Evolutionary conservation across 768 basidiomycete genomes (phyloP), one percentile per base, ranked within the genome.

Genomic region (Russula griseocarnosa): DNA sequence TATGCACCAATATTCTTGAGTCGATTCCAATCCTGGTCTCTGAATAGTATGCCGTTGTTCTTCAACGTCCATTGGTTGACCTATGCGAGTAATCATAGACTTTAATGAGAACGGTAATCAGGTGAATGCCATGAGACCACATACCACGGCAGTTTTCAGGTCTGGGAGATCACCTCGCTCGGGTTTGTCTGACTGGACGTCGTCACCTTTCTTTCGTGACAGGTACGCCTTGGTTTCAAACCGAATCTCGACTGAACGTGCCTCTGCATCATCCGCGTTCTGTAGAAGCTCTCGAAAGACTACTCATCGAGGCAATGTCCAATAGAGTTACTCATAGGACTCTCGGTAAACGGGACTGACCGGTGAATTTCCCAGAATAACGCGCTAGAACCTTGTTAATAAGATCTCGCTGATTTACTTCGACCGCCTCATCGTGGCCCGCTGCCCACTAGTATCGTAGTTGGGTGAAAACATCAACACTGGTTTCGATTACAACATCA

Each of bases 341-440:
- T 30, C 14, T 34, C 11, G 44, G 8, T n/a, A 26, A 30, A 22
- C 36, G 7, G 20, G 8, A 55, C 77, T 62, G 55, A 85, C 82
- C 84, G 5, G 94, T 96, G 69, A 94, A 92, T 77, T 97, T 94
- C 57, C 92, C 95, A 14, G 90, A 92, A 76, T 99, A 99, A 28
- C 96, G 81, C 9, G 96, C 94, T n/a, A 99, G 84, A 26, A 98
- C 92, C 76, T 94, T 98, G 80, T 97, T 95, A 60, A 98, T 95
- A 61, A 97, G 79, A n/a, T 93, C 94, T 22, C 95, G 83, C 73
- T 96, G 94, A 74, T 96, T 96, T 53, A 96, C 94, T 75, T 95
- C 89, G 0, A 94, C 88, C 0, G 87, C 83, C 70, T 91, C 90
- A 70, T 91, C 90, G 67, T 86, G 80, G 18, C 88, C 90, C n/a